phyloP scores from a whole-genome alignment of 352 stramenopile species.

The Phytophthora cryptogea region DNA sequence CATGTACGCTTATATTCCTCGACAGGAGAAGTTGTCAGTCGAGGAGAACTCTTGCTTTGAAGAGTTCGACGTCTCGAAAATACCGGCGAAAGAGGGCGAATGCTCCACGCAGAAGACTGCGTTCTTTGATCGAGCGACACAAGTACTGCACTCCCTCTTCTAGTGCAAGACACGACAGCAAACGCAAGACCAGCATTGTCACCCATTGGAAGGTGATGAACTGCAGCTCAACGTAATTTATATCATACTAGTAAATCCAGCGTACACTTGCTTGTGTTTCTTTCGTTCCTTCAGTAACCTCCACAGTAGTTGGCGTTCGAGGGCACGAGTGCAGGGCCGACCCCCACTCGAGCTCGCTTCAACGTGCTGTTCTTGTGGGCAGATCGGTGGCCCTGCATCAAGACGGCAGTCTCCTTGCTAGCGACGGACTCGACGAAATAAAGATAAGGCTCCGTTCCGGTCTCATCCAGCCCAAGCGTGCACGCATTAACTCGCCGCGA shows the following conservation, averaged over 20 bases:
- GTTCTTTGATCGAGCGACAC: conserved; percentile 22
- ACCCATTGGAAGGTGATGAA: conserved; percentile 22
- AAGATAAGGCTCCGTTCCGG: conserved; percentile 43
- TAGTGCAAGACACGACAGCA: conserved; percentile 4
- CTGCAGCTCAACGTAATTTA: conserved; percentile 4
- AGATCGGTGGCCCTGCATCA: conserved; percentile 32
- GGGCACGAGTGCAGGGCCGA: conserved; percentile 49
- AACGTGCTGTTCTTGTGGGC: conserved; percentile 40
- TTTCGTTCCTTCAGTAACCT: conserved; percentile 43
- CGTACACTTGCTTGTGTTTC: neutral
- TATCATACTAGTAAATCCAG: conserved; percentile 15
- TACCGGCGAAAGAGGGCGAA: conserved; percentile 8
- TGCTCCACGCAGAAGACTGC: conserved; percentile 1
- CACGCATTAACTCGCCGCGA: conserved; percentile 56
- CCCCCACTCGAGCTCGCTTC: conserved; percentile 47
- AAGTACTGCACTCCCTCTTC: conserved; percentile 23
- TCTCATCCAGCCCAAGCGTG: conserved; percentile 49
- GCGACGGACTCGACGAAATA: conserved; percentile 58
- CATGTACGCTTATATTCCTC: conserved; percentile 35
- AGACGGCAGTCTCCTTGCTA: conserved; percentile 41
- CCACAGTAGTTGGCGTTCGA: conserved; percentile 58
- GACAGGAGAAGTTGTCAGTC: neutral
- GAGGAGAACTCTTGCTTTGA: conserved; percentile 12
- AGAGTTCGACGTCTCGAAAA: conserved; percentile 22
- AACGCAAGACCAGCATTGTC: conserved; percentile 2